phyloP scores from a whole-genome alignment of 2,329 filamentous ascomycete genomes.

The Lachnellula willkommii region DNA sequence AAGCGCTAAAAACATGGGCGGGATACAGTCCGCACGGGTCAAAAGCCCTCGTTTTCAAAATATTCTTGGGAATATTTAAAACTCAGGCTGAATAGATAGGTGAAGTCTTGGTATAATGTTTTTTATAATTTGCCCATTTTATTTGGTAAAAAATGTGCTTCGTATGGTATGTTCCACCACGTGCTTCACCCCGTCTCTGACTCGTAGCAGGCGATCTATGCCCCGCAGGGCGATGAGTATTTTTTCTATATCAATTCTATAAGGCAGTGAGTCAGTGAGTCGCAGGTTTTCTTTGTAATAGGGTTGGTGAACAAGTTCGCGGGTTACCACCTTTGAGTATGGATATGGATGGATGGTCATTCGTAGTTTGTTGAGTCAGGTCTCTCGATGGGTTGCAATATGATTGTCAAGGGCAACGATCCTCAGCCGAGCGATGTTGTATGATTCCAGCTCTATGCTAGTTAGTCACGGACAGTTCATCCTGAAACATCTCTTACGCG shows the following conservation, averaged over 20 bases:
- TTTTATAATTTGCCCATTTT: not conserved
- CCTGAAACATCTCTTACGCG: too few relatives aligned
- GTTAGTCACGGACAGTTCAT: too few relatives aligned
- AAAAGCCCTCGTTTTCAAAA: conserved; percentile 14
- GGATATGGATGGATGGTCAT: too few relatives aligned
- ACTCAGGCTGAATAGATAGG: not conserved
- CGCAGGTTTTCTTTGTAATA: not conserved
- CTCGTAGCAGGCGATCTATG: not conserved
- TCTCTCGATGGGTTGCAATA: too few relatives aligned
- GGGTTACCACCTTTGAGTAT: too few relatives aligned
- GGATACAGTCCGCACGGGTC: conserved; percentile 17
- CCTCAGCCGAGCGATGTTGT: too few relatives aligned
- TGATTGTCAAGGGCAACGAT: too few relatives aligned
- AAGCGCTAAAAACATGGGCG: conserved; percentile 13
- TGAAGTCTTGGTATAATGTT: not conserved
- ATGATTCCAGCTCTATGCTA: too few relatives aligned
- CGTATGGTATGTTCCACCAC: conserved; percentile 2
- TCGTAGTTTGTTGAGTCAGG: too few relatives aligned
- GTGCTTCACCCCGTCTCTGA: not conserved
- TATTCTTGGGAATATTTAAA: conserved; percentile 2
- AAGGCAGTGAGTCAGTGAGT: not conserved
- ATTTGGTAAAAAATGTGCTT: not conserved
- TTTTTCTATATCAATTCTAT: not conserved
- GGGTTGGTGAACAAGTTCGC: not conserved
- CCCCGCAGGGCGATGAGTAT: not conserved